Conservation (phyloP, 768 basidiomycete species). For the Mycena haematopus region DNA sequence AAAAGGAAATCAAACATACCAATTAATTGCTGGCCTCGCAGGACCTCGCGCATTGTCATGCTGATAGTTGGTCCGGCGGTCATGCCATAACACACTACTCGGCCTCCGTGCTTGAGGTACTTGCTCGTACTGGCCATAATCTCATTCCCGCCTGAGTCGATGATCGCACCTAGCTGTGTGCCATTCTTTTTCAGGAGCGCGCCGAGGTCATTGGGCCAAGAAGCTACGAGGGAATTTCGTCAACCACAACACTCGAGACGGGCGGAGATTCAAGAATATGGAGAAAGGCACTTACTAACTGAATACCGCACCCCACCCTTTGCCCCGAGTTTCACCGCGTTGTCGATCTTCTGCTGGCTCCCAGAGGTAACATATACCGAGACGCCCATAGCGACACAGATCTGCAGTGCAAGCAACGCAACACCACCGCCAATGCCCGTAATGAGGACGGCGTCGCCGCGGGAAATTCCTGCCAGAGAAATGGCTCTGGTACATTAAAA, state of each 20-base stretch:
- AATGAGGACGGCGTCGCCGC: constrained; percentile 57
- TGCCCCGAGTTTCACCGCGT: constrained; percentile 72
- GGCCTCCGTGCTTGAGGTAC: constrained; percentile 62
- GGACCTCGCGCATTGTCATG: constrained; percentile 80
- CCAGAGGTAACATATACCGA: constrained; percentile 86
- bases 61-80: constrained; percentile 63
- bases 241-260: not conserved
- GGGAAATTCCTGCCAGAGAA: not conserved
- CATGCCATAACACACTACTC: constrained; percentile 73
- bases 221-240: constrained; percentile 34
- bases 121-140: constrained; percentile 58
- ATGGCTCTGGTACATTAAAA: not conserved
- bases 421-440: constrained; percentile 88
- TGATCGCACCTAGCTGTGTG: constrained; percentile 59
- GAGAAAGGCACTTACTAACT: constrained; percentile 50
- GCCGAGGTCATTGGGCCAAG: constrained; percentile 59
- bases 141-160: constrained; percentile 75
- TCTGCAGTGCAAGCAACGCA: constrained; percentile 75
- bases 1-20: constrained; percentile 50
- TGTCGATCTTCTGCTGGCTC: constrained; percentile 68
- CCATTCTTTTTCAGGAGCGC: constrained; percentile 45
- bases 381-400: constrained; percentile 77
- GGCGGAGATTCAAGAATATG: not conserved
- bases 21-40: constrained; percentile 75
- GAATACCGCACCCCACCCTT: constrained; percentile 81